These are phyloP conservation scores for Leishmania mexicana DNA, from an alignment of 208 protist species.

Conservation along the genomic window DNA sequence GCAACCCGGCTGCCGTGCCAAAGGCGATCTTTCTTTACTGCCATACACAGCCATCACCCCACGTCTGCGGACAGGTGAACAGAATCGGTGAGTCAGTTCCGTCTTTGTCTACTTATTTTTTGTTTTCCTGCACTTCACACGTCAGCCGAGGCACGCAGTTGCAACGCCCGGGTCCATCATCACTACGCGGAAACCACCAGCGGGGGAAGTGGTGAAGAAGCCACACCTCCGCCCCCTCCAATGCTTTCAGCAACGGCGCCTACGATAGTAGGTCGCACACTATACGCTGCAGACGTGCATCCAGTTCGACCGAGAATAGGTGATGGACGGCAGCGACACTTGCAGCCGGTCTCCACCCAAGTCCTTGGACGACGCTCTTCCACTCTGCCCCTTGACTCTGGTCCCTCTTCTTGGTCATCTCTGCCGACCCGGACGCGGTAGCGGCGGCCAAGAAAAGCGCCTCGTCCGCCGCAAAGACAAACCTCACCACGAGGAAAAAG, in stretches of 20 bases:
- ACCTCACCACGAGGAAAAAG: constrained; percentile 28
- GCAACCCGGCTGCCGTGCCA: neutral
- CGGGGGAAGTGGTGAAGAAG: neutral
- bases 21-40: neutral
- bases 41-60: neutral
- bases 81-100: neutral
- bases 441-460: constrained; percentile 24
- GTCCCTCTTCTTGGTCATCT: neutral
- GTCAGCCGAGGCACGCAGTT: neutral
- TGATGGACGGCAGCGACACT: neutral
- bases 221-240: neutral
- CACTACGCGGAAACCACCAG: neutral
- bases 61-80: neutral
- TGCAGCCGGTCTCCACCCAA: neutral
- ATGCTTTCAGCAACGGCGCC: neutral
- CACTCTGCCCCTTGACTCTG: neutral
- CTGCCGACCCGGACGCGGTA: neutral
- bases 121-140: neutral
- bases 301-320: neutral
- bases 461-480: constrained; percentile 34
- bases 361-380: constrained; percentile 1
- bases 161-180: neutral
- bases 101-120: neutral
- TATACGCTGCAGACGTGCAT: neutral
- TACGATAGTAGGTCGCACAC: constrained; percentile 1